A percentile compares a stretch with the other conserved stretches of the same genome.
These are phyloP conservation scores for Diatrype stigma DNA, from an alignment of 2,329 filamentous ascomycete species.

Conservation along the genomic window DNA sequence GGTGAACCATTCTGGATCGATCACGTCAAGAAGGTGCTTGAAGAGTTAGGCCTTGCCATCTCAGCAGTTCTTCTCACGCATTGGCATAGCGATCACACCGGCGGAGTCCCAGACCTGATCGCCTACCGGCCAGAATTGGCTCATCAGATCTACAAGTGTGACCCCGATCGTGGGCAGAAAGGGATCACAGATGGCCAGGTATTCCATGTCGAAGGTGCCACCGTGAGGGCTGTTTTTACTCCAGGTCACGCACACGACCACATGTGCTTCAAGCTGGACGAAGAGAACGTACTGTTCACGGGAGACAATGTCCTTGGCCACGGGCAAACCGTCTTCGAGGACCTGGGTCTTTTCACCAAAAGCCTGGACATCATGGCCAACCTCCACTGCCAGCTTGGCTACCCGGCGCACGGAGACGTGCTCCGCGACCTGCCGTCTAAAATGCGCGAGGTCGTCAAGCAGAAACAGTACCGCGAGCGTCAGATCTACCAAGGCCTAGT, in stretches of 20 bases:
- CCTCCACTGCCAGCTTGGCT: conserved; percentile 61
- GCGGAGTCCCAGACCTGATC: conserved; percentile 68
- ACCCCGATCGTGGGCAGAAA: conserved; percentile 46
- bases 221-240: conserved; percentile 29
- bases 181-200: conserved; percentile 50
- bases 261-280: conserved; percentile 69
- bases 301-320: conserved; percentile 84
- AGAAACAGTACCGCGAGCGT: conserved; percentile 71
- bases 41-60: no score
- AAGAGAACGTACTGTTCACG: conserved; percentile 79
- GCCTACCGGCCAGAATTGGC: conserved; percentile 53
- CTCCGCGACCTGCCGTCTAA: conserved; percentile 68
- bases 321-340: conserved; percentile 78
- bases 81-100: conserved; percentile 83
- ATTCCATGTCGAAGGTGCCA: conserved; percentile 42
- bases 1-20: no score
- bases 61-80: conserved; percentile 72
- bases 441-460: conserved; percentile 74
- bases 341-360: conserved; percentile 62
- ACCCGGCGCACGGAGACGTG: conserved; percentile 80
- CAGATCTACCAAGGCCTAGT: conserved; percentile 67
- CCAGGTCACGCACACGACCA: conserved; percentile 76
- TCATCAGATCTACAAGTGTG: conserved; percentile 58
- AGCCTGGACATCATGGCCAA: conserved; percentile 64
- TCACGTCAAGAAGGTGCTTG: no score